Evolutionary conservation across 2,329 filamentous ascomycete genomes (phyloP), one percentile per base, ranked within the genome.

Genomic region (Diaporthe nobilis): DNA sequence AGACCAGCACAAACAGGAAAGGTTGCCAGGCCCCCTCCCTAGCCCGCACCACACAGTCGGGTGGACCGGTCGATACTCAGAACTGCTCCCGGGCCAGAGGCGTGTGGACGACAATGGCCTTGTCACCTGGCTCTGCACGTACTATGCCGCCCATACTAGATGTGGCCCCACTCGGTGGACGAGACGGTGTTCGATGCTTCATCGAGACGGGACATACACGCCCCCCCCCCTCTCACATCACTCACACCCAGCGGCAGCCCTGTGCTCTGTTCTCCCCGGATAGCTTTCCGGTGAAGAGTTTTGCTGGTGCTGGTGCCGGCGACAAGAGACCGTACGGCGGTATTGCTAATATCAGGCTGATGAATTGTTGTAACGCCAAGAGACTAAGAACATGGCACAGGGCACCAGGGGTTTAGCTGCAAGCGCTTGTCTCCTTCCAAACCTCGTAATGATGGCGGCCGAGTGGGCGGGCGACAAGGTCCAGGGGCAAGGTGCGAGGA

Each of bases 331-430:
- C 20, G 63, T 53, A 47, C 58, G 25, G 17, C 53, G 49, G 39
- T 60, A 65, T 63, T 71, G 37, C 49, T 74, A 74, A 70, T 51
- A 68, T 61, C 61, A 57, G 44, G 39, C 31, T 71, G 58, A 55
- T 70, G 39, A 55, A 51, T 28, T 55, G n/a, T 37, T 68, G 73
- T 49, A 63, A 71, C 68, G 75, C 73, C 75, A 75, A 75, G 75
- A 72, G n/a, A 31, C 73, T 75, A 73, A 58, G 63, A 47, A 68
- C 68, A 67, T 71, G 55, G 68, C 70, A 67, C 75, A 75, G 61
- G 49, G 70, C 73, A 77, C 42, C 22, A 61, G n/a, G 57, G 28
- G 51, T 61, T 20, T 57, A 42, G 68, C 42, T 44, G 60, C 37
- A 51, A 55, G 71, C 63, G 61, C 53, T 68, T 57, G 63, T 22